Base-by-base conservation (phyloP, 148 eudicot genomes). In the Rheum nobile region DNA sequence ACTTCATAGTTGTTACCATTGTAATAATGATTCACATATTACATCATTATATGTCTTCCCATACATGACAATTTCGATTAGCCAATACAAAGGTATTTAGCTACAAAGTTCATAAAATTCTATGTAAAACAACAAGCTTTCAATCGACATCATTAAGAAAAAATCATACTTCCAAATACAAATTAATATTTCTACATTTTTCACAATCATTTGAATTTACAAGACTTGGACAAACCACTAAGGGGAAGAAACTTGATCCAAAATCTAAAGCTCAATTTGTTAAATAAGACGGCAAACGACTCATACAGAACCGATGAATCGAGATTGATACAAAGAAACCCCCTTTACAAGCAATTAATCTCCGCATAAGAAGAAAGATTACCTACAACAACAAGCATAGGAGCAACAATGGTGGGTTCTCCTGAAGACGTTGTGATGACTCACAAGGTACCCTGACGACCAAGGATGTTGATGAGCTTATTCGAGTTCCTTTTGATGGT, bases 341-440 rank as follows among this genome's bases (percentile, higher is more conserved):
- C 70, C 41, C 14, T 32, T 65, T 14, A 29, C 41, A 65, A 31
- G 38, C 70, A 65, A 65, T 31, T 14, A 6, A 65, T 50, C 38
- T 65, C 70, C 67, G 21, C 14, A 50, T 21, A 34, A 17, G 39
- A 34, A 42, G 46, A n/a, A n/a, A n/a, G 50, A 19, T 31, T 81
- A 91, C 97, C 89, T 79, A 39, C 87, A 85, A 77, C 97, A 92
- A 75, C 97, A 95, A 34, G 84, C 98, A 65, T 78, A 74, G 61
- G 83, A 55, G 67, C 98, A 95, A 44, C 98, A 95, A 59, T 81
- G 80, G 70, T 55, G 80, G 46, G 93, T 81, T 4, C 46, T 67
- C 47, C 79, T 86, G 70, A 97, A 95, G 55, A 72, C 72, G 24
- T 97, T 90, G 24, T 89, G n/a, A n/a, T n/a, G n/a, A n/a, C n/a